phyloP scores from a whole-genome alignment of 1,284 basidiomycete species.

The Exobasidium rhododendri region DNA sequence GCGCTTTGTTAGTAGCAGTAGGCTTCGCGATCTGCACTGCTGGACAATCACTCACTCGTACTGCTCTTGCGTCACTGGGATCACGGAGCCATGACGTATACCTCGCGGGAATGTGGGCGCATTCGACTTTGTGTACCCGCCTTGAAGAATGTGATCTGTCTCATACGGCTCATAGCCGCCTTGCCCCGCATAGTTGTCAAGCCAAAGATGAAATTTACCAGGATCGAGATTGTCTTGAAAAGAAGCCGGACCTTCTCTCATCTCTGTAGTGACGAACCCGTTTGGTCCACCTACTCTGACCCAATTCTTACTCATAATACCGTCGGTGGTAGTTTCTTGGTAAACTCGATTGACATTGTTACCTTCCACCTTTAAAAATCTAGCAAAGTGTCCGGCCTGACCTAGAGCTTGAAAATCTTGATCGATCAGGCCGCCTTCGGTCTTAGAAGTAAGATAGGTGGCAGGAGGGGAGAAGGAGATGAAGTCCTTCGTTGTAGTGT shows the following conservation, averaged over 20 bases:
- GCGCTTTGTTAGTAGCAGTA: too few relatives aligned
- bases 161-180: conserved; percentile 14
- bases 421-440: conserved; percentile 8
- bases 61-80: conserved; percentile 26
- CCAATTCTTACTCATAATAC: conserved; percentile 13
- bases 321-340: conserved; percentile 10
- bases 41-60: conserved; percentile 17
- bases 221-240: conserved; percentile 17
- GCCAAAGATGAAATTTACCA: conserved; percentile 14
- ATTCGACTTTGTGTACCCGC: neutral
- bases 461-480: conserved; percentile 1
- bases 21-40: too few relatives aligned
- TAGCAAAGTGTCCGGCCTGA: neutral
- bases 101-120: conserved; percentile 19
- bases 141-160: conserved; percentile 8
- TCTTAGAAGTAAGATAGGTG: neutral
- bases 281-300: neutral
- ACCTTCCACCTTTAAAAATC: conserved; percentile 16
- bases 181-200: conserved; percentile 17
- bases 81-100: conserved; percentile 27
- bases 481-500: conserved; percentile 19
- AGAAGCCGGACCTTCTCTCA: conserved; percentile 17
- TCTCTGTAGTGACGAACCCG: conserved; percentile 9
- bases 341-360: conserved; percentile 5
- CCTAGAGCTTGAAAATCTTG: conserved; percentile 17